Percentiles rank a stretch among this genome's conserved stretches.
These are phyloP conservation scores for Nakazawaea ambrosiae DNA, from an alignment of 805 yeast species.

Conservation along the genomic window DNA sequence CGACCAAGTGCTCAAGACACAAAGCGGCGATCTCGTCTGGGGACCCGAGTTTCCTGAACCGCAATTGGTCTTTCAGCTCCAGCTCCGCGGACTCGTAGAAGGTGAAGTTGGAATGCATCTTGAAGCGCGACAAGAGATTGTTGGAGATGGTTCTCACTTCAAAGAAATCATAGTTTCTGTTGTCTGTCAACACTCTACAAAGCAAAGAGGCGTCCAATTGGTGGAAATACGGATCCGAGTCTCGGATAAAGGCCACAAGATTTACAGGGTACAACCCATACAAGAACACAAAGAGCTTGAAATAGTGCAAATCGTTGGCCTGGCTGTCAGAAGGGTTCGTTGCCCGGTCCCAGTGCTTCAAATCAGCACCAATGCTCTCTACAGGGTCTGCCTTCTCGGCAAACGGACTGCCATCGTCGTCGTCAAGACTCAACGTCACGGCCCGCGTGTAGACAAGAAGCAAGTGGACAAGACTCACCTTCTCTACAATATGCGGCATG, in stretches of 20 bases:
- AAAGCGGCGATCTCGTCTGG: constrained; percentile 28
- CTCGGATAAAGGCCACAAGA: constrained; percentile 32
- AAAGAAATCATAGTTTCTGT: constrained; percentile 22
- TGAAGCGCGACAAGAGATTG: constrained; percentile 25
- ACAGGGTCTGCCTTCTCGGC: constrained; percentile 2
- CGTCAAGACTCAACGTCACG: constrained; percentile 25
- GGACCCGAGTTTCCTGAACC: constrained; percentile 25
- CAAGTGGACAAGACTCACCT: constrained; percentile 32
- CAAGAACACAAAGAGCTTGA: constrained; percentile 35
- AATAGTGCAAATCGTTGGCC: constrained; percentile 1
- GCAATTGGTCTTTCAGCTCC: constrained; percentile 20
- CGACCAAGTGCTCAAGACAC: constrained; percentile 19
- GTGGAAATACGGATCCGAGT: constrained; percentile 28
- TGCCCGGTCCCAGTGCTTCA: background rate
- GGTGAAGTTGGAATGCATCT: constrained; percentile 43
- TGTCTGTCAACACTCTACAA: background rate
- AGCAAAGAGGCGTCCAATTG: constrained; percentile 12
- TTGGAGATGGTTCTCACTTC: constrained; percentile 23
- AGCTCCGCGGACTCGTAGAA: constrained; percentile 26
- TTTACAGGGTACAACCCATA: constrained; percentile 55
- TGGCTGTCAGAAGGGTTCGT: background rate
- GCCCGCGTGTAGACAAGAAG: constrained; percentile 38
- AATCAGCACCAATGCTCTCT: background rate
- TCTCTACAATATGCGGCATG: constrained; percentile 35
- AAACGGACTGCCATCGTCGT: constrained; percentile 9